These are phyloP conservation scores for Schizothecium vesticola DNA, from an alignment of 495 filamentous ascomycete species.

Conservation along the genomic window DNA sequence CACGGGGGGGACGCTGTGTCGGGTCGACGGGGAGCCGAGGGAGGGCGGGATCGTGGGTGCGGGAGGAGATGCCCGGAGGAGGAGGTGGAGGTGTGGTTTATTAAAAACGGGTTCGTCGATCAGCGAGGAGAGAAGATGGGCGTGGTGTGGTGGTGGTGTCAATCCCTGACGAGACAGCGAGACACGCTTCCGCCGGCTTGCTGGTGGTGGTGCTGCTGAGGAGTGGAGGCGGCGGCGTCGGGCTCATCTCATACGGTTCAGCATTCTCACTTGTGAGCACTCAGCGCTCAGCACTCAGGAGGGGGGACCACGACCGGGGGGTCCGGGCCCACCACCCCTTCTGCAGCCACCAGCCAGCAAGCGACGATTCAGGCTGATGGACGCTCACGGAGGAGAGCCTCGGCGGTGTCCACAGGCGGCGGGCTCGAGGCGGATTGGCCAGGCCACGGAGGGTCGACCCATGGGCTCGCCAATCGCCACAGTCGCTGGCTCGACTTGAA, in stretches of 20 bases:
- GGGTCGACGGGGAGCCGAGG: conserved; percentile 4
- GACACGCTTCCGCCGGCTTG: not conserved
- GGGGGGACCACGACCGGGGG: not conserved
- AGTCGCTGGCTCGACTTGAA: conserved; percentile 22
- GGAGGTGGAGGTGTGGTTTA: not conserved
- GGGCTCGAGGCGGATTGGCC: conserved; percentile 20
- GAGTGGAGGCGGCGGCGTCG: not conserved
- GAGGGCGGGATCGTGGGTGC: not conserved
- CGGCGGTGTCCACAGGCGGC: conserved; percentile 7
- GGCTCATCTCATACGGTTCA: not conserved
- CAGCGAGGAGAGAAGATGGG: not conserved
- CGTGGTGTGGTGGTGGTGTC: no score
- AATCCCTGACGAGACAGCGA: not conserved
- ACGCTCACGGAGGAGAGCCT: conserved; percentile 7
- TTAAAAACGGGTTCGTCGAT: not conserved
- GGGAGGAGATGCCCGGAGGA: not conserved
- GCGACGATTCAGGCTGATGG: conserved; percentile 29
- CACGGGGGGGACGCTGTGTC: not conserved
- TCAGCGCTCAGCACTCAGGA: not conserved
- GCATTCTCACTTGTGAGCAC: not conserved
- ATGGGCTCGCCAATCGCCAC: conserved; percentile 25
- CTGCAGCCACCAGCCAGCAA: not conserved
- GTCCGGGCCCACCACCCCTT: not conserved
- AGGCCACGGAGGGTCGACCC: conserved; percentile 9
- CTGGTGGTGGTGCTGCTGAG: not conserved